A percentile compares a stretch with the other conserved stretches of the same genome.
phyloP scores from a whole-genome alignment of 192 early-diverging fungal genomes.

The Podila epigama region DNA sequence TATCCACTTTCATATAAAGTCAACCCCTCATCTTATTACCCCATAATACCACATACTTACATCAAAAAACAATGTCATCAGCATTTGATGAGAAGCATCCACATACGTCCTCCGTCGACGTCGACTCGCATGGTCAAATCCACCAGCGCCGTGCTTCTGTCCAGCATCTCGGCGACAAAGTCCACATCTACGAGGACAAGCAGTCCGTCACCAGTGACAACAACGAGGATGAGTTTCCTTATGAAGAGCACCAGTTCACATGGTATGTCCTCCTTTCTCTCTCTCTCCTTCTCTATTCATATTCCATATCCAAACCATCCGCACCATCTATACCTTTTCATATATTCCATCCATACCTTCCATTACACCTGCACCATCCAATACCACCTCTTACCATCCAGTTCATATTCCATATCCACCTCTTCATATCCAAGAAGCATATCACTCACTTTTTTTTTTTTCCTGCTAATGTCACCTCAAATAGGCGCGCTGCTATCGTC shows the following conservation, averaged over 20 bases:
- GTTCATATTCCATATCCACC: neutral
- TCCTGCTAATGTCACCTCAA: neutral
- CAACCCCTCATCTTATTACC: neutral
- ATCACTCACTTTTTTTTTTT: neutral
- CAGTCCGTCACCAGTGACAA: neutral
- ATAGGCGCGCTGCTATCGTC: conserved; percentile 64
- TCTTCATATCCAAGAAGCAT: neutral
- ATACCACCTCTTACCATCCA: too few relatives aligned
- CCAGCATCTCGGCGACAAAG: conserved; percentile 17
- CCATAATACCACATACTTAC: neutral
- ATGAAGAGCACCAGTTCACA: conserved; percentile 34
- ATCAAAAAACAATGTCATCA: neutral
- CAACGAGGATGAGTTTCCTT: conserved; percentile 30
- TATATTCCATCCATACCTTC: too few relatives aligned
- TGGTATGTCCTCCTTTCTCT: conserved; percentile 11
- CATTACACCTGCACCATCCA: too few relatives aligned
- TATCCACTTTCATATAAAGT: neutral
- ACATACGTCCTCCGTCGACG: neutral
- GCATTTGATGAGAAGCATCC: conserved; percentile 7
- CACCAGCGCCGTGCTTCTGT: conserved; percentile 11
- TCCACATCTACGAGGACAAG: conserved; percentile 11
- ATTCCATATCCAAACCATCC: neutral
- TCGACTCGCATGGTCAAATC: conserved; percentile 1
- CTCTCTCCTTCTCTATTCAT: neutral
- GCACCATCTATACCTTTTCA: too few relatives aligned